These are phyloP conservation scores for Mortierella sp. DNA, from an alignment of 371 early-diverging fungal species.

Conservation along the genomic window DNA sequence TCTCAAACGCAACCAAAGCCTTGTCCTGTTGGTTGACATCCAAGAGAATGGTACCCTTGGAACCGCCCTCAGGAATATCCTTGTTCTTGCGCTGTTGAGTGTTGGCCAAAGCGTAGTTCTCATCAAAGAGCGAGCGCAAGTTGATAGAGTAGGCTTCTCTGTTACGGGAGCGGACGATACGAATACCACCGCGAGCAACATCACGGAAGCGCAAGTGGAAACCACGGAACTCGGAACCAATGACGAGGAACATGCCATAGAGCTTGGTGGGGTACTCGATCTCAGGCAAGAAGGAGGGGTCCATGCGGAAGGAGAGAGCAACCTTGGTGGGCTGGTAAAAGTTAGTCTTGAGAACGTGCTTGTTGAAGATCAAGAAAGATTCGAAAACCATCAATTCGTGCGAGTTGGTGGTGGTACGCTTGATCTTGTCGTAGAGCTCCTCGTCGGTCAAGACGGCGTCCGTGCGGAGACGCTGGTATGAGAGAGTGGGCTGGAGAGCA, in stretches of 20 bases:
- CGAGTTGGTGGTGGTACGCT: slow-evolving; percentile 84
- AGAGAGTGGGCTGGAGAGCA: slow-evolving; percentile 80
- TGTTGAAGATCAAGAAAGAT: slow-evolving; percentile 95
- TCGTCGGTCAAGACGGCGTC: slow-evolving; percentile 81
- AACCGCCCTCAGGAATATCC: slow-evolving; percentile 99
- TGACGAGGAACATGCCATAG: slow-evolving; percentile 96
- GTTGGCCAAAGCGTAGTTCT: slow-evolving; percentile 96
- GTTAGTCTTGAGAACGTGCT: slow-evolving; percentile 98
- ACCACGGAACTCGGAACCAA: slow-evolving; percentile 98
- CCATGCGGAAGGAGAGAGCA: slow-evolving; percentile 97
- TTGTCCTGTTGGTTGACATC: slow-evolving; percentile 96
- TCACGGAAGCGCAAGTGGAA: slow-evolving; percentile 99
- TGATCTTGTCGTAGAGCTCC: slow-evolving; percentile 89
- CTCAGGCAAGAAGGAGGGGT: slow-evolving; percentile 92
- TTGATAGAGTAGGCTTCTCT: slow-evolving; percentile 97
- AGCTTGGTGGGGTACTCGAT: slow-evolving; percentile 94
- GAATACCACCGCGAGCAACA: slow-evolving; percentile 98
- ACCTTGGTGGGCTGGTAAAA: slow-evolving; percentile 99
- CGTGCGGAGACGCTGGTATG: slow-evolving; percentile 91
- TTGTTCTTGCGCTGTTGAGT: slow-evolving; percentile 99
- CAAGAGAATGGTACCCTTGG: slow-evolving; percentile 97
- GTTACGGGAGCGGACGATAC: slow-evolving; percentile 97
- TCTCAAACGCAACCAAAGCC: slow-evolving; percentile 96
- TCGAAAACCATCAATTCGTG: slow-evolving; percentile 97
- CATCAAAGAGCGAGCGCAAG: slow-evolving; percentile 95